Base-by-base conservation (phyloP, 2,329 filamentous ascomycete genomes). In the Colletotrichum echinochloae region DNA sequence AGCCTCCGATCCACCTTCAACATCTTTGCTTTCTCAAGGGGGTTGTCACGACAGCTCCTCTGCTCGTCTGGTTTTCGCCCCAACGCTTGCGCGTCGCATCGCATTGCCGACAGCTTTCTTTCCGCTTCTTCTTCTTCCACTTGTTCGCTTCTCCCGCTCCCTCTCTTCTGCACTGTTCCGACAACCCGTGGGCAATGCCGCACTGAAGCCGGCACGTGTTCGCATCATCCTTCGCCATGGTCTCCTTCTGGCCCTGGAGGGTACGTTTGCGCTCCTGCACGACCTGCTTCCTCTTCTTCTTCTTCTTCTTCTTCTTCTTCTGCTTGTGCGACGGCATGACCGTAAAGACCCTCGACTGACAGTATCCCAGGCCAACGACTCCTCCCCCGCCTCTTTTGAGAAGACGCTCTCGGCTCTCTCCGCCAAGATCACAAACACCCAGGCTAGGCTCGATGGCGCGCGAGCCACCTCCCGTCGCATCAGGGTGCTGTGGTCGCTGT, bases 341-440 rank as follows among this genome's bases (percentile, higher is more conserved):
- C 12, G 44, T 30, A 11, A 26, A 68, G 9, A 11, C 39, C 57
- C 51, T 41, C 52, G 18, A 30, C 33, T 14, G 26, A 51, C 23
- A 20, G 3, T 8, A 44, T 23, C 54, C 44, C 76, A 97, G 94
- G 89, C 89, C 81, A 88, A 93, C 77, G 88, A 92, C 79, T 92
- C 89, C 78, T 97, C 95, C 74, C 92, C 96, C 33, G 95, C 94
- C 61, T 93, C 92, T 5, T 99, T 98, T 79, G 96, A 99, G 83
- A 98, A 95, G 85, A 90, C 92, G 2, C 90, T 99, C 37, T 93
- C 94, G 12, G 87, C 89, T 30, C 89, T 99, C 55, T 93, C 95
- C 14, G 85, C 86, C 62, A 97, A 96, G 83, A 98, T 99, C 80
- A 86, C 91, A 49, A 88, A 90, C 73, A 90, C 91, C 2, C 92